phyloP scores from a whole-genome alignment of 2,329 filamentous ascomycete genomes.

The Aureobasidium vineae region DNA sequence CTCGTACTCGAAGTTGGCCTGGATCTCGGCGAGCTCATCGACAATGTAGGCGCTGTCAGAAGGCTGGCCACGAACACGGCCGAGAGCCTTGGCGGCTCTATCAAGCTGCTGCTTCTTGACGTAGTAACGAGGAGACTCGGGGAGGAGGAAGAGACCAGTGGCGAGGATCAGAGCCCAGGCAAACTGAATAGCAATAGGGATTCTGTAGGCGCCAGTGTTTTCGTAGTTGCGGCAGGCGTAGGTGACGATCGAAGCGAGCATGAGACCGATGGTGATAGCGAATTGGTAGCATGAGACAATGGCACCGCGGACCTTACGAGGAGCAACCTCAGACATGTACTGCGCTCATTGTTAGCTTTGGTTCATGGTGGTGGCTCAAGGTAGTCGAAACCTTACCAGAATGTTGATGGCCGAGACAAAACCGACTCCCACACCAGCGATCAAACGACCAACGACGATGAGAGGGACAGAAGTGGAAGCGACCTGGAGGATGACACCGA shows the following conservation, averaged over 20 bases:
- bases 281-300: conserved; percentile 81
- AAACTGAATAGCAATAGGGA: conserved; percentile 78
- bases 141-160: conserved; percentile 68
- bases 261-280: conserved; percentile 75
- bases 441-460: conserved; percentile 69
- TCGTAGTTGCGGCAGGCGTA: conserved; percentile 64
- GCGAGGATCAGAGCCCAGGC: conserved; percentile 75
- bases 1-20: conserved; percentile 88
- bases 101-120: conserved; percentile 73
- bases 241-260: conserved; percentile 71
- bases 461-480: conserved; percentile 60
- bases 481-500: conserved; percentile 58
- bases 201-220: conserved; percentile 70
- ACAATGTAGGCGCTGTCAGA: conserved; percentile 70
- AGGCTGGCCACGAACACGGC: conserved; percentile 72
- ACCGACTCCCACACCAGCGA: conserved; percentile 72
- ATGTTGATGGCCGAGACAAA: conserved; percentile 64
- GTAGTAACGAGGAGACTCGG: conserved; percentile 81
- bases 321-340: conserved; percentile 35
- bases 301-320: conserved; percentile 72
- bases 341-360: no score
- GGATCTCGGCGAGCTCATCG: conserved; percentile 77
- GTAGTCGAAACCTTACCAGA: conserved; percentile 31
- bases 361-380: no score
- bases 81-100: conserved; percentile 62